Evolutionary conservation across 1,284 basidiomycete genomes (phyloP).

Genomic region (Moesziomyces sp.): DNA sequence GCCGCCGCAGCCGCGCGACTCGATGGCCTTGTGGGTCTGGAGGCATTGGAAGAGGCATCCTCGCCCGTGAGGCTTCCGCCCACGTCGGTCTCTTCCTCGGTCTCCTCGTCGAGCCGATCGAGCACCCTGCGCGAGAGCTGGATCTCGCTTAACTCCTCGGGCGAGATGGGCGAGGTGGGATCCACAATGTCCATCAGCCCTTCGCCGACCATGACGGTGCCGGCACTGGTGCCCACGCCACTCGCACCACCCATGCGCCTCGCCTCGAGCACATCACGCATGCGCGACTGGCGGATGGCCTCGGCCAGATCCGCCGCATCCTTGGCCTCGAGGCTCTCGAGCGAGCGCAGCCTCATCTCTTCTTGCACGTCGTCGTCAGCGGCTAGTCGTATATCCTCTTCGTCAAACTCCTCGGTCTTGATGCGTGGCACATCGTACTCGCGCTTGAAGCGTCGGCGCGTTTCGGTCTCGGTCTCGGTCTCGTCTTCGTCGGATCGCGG

Average conservation of each 20-base stretch:
- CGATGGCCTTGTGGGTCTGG: conserved; percentile 4
- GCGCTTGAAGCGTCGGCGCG: conserved; percentile 11
- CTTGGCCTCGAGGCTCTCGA: conserved; percentile 45
- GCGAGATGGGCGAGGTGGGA: conserved; percentile 33
- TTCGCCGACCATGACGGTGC: conserved; percentile 4
- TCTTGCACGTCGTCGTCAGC: conserved; percentile 14
- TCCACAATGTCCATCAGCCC: conserved; percentile 29
- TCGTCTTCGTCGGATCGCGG: conserved; percentile 24
- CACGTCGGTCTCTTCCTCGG: conserved; percentile 61
- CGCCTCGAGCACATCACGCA: conserved; percentile 48
- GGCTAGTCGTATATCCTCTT: conserved; percentile 2
- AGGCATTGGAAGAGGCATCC: too few species aligned
- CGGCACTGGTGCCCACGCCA: conserved; percentile 5
- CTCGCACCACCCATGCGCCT: conserved; percentile 50
- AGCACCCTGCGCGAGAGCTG: conserved; percentile 50
- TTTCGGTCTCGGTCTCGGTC: conserved; percentile 44
- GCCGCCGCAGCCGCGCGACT: conserved; percentile 6
- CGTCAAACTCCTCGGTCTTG: conserved; percentile 32
- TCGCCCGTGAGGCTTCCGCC: conserved; percentile 13
- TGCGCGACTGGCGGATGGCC: conserved; percentile 34
- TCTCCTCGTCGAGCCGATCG: conserved; percentile 60
- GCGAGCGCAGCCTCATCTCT: conserved; percentile 25
- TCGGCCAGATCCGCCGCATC: conserved; percentile 49
- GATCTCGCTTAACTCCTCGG: conserved; percentile 34
- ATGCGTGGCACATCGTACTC: conserved; percentile 17